Evolutionary conservation across 768 basidiomycete genomes (phyloP), one percentile per base, ranked within the genome.

Genomic region (Ephemerocybe angulata): DNA sequence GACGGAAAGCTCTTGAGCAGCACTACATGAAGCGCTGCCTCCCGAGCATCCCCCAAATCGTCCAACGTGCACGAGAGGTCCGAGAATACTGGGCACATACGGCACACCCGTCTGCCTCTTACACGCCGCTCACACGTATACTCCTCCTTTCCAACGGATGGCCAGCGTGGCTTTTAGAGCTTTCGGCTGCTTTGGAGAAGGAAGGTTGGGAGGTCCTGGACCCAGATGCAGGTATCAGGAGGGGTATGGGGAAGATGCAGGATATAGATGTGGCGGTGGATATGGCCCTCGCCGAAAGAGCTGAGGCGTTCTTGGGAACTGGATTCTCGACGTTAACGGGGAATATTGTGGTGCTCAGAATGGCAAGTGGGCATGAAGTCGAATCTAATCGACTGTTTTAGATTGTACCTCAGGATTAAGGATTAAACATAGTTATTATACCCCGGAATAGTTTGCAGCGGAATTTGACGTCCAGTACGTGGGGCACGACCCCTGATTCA

Each of bases 281-380:
- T 62, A 85, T 85, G 83, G 79, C 76, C 10, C 74, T 85, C 22
- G 84, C 79, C 1, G 74, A 80, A 61, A 68, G 71, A 44, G 82
- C 82, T 1, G 79, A 84, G 60, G 78, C 83, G 40, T 85, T 84
- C 61, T 68, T 85, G 6, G 84, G 83, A 0, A 85, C 84, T 59
- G 83, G 83, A 71, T 81, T 81, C 62, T 82, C 80, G 49, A 81
- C 79, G 58, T 55, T 81, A 38, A 72, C 73, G 13, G 75, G 79
- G 28, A 81, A 82, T 52, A 74, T 81, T 53, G 70, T 81, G 13
- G 72, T 81, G 75, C 53, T 73, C 19, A 63, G 74, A 47, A 65
- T 76, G 61, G 76, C 76, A n/a, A n/a, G n/a, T n/a, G n/a, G n/a
- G n/a, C n/a, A n/a, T n/a, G n/a, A n/a, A n/a, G n/a, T n/a, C n/a